Percentiles rank a stretch among this genome's conserved stretches.
Evolutionary conservation across 2,329 filamentous ascomycete genomes (phyloP).

Genomic region (Chrysoporthe austroafricana): DNA sequence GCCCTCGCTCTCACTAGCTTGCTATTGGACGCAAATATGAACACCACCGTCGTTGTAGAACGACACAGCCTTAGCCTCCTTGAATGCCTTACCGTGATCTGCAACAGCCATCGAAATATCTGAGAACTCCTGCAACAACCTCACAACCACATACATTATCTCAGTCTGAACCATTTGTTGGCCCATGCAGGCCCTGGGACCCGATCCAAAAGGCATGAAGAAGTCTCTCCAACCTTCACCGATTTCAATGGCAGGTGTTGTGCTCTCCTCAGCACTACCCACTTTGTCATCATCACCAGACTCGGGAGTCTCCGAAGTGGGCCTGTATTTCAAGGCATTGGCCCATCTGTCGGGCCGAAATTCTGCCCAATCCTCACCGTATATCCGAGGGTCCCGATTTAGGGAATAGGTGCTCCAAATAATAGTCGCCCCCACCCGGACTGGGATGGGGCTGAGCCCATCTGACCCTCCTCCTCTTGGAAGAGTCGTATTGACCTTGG

Average conservation of each 20-base stretch:
- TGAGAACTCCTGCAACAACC: conserved; percentile 25
- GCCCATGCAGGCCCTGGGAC: conserved; percentile 23
- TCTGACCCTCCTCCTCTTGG: conserved; percentile 24
- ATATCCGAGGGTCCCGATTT: conserved; percentile 24
- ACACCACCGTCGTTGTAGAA: conserved; percentile 26
- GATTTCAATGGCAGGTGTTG: not conserved
- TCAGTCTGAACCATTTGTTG: conserved; percentile 23
- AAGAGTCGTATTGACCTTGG: conserved; percentile 20
- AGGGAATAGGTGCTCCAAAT: conserved; percentile 28
- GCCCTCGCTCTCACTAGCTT: not conserved
- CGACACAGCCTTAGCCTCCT: conserved; percentile 27
- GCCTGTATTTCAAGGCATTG: not conserved
- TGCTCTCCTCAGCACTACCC: not conserved
- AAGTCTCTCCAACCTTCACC: conserved; percentile 15
- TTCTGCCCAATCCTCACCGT: conserved; percentile 27
- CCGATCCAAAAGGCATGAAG: conserved; percentile 28
- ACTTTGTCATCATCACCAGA: not conserved
- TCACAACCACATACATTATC: conserved; percentile 23
- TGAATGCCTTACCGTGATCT: conserved; percentile 14
- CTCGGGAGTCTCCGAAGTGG: not conserved
- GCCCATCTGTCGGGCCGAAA: conserved; percentile 27
- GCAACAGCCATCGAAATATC: conserved; percentile 5
- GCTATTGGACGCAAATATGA: conserved; percentile 12
- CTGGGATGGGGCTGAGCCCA: conserved; percentile 11
- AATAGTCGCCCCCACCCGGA: conserved; percentile 24